phyloP scores from a whole-genome alignment of 768 basidiomycete genomes.

The Myochromella boudieri region DNA sequence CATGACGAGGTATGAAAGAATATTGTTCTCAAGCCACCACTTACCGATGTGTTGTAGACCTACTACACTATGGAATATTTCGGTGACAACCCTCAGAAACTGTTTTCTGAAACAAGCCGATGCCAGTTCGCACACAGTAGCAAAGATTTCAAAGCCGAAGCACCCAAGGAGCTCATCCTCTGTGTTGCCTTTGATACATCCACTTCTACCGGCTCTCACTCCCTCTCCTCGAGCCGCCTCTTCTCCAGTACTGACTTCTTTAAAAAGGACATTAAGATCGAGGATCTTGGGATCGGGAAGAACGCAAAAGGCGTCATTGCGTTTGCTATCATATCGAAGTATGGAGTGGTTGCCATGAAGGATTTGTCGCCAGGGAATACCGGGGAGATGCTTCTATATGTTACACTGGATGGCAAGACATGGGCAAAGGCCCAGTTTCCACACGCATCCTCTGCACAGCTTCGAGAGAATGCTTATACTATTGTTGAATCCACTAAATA shows the following conservation, averaged over 20 bases:
- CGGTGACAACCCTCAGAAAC: constrained; percentile 49
- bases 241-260: constrained; percentile 90
- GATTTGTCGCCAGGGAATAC: constrained; percentile 53
- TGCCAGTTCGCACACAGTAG: constrained; percentile 93
- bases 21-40: not conserved
- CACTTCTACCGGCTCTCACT: constrained; percentile 44
- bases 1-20: constrained; percentile 63
- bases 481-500: constrained; percentile 93
- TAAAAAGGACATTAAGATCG: constrained; percentile 55
- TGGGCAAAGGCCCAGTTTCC: constrained; percentile 95
- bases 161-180: constrained; percentile 75
- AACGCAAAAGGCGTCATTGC: constrained; percentile 89
- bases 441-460: constrained; percentile 74
- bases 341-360: constrained; percentile 86
- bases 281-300: constrained; percentile 85
- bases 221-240: constrained; percentile 65
- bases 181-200: constrained; percentile 85
- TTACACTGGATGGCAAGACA: constrained; percentile 74
- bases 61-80: constrained; percentile 90
- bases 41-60: constrained; percentile 49
- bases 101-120: constrained; percentile 69
- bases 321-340: constrained; percentile 91
- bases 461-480: constrained; percentile 93
- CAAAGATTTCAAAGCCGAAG: constrained; percentile 77
- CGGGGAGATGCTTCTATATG: constrained; percentile 84